Base-by-base conservation (phyloP, 805 yeast species). In the Middelhovenomyces tepae region DNA sequence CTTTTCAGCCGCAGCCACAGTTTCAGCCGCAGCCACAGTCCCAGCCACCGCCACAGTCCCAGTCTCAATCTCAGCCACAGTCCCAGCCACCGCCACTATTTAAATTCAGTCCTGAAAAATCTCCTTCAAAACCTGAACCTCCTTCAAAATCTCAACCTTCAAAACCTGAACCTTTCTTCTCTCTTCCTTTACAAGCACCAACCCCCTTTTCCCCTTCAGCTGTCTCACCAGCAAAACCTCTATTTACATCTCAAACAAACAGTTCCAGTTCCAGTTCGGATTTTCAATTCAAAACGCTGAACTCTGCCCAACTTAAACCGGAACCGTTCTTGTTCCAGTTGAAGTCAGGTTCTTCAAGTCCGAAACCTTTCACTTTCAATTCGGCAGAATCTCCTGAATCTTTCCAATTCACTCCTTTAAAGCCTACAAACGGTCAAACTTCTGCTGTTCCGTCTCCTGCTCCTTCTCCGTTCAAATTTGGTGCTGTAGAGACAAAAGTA, bases 191-290 rank as follows among this genome's bases (percentile, higher is more conserved):
- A n/a, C n/a, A n/a, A n/a, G n/a, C n/a, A n/a, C n/a, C n/a, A n/a
- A n/a, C n/a, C n/a, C n/a, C n/a, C n/a, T n/a, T n/a, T n/a, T n/a
- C n/a, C n/a, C n/a, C n/a, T n/a, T n/a, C n/a, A n/a, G n/a, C n/a
- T n/a, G n/a, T n/a, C 19, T 26, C 29, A 15, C 29, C 29, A 16
- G 17, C 29, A 9, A 26, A 26, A 26, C 29, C 29, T 6, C 29
- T 26, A 7, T 26, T 26, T 26, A 6, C 17, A n/a, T 20, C 19
- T 9, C 8, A 5, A 26, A 26, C 9, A 18, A 9, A 26, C 19
- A 9, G 17, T n/a, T 20, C 11, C 29, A 9, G 11, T n/a, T 20
- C 6, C 8, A n/a, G 5, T 26, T 26, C 17, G 20, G 19, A 9
- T 26, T 26, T 26, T 18, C 20, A 14, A n/a, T 26, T 5, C 15